Evolutionary conservation across 768 basidiomycete species (phyloP), one percentile per base, ranked within the genome.

Genomic region (Tephrocybe sp.): DNA sequence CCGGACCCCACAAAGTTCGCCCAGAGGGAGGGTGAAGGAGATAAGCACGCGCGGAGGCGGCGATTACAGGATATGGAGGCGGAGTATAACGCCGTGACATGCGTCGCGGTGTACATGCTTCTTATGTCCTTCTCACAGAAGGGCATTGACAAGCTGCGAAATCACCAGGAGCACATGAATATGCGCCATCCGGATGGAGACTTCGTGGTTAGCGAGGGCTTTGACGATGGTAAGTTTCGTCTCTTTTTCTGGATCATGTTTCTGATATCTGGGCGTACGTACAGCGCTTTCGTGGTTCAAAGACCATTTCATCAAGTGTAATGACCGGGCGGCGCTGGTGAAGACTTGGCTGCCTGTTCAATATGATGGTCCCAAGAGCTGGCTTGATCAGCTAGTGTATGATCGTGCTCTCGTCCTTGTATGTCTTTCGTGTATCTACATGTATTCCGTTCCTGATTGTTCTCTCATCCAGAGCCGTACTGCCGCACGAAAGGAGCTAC

Each of bases 61-160:
- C 83, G 82, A 62, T 79, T 86, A 45, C 85, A 84, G 27, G 89
- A 89, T 58, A 75, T 84, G 63, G 88, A 89, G 62, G 87, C 86
- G 13, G 90, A 91, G 60, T 85, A 83, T 58, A 86, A 87, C 56
- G 90, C 91, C 26, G 84, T 91, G 44, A 91, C 92, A 0, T 88
- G 87, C 53, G 84, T 95, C 24, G 87, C 92, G 31, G 78, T 95
- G 49, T 96, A 94, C 73, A 85, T 95, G 80, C 84, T 92, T 48
- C 74, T 93, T 32, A 89, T 98, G 84, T 82, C 85, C 2, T 98
- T 98, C 69, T 84, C 93, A 46, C 90, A 94, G 68, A 89, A 87
- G 68, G 97, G 95, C 24, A 94, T 97, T 51, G 84, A 93, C 62
- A 83, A 81, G 63, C 78, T 97, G 51, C 73, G 85, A 44, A 80